phyloP scores from a whole-genome alignment of 352 stramenopile genomes.

The Thalassiosira oceanica region DNA sequence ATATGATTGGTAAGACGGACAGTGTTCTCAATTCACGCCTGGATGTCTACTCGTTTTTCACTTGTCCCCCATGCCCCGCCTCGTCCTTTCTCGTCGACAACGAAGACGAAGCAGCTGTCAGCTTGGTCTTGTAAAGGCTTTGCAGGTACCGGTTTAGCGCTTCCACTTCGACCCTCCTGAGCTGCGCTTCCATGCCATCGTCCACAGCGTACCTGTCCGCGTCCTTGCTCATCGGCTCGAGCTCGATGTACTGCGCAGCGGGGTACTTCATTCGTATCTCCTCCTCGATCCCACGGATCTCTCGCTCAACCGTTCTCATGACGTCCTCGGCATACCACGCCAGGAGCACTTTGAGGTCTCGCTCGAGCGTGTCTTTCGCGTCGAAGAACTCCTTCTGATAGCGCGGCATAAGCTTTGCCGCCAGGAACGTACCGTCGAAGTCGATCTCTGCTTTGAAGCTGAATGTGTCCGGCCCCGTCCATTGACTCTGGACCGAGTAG shows the following conservation, averaged over 20 bases:
- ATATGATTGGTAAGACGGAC: too few relatives aligned
- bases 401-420: slow-evolving; percentile 88
- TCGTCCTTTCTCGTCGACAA: too few relatives aligned
- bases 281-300: slow-evolving; percentile 93
- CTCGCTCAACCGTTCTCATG: slow-evolving; percentile 92
- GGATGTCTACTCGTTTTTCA: too few relatives aligned
- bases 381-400: slow-evolving; percentile 92
- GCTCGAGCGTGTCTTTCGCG: slow-evolving; percentile 82
- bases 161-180: slow-evolving; percentile 67
- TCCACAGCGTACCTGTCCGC: slow-evolving; percentile 76
- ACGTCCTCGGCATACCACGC: slow-evolving; percentile 95
- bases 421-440: slow-evolving; percentile 97
- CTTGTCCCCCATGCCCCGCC: too few relatives aligned
- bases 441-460: slow-evolving; percentile 99
- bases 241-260: slow-evolving; percentile 94
- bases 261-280: slow-evolving; percentile 90
- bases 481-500: slow-evolving; percentile 95
- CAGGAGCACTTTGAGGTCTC: slow-evolving; percentile 91
- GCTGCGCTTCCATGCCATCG: slow-evolving; percentile 68
- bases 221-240: slow-evolving; percentile 90
- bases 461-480: slow-evolving; percentile 96
- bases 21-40: too few relatives aligned
- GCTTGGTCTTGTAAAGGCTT: slow-evolving; percentile 56
- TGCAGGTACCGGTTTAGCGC: slow-evolving; percentile 61
- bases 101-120: too few relatives aligned